Conservation (phyloP, 495 filamentous ascomycete genomes). For the Achaetomiella virescens region DNA sequence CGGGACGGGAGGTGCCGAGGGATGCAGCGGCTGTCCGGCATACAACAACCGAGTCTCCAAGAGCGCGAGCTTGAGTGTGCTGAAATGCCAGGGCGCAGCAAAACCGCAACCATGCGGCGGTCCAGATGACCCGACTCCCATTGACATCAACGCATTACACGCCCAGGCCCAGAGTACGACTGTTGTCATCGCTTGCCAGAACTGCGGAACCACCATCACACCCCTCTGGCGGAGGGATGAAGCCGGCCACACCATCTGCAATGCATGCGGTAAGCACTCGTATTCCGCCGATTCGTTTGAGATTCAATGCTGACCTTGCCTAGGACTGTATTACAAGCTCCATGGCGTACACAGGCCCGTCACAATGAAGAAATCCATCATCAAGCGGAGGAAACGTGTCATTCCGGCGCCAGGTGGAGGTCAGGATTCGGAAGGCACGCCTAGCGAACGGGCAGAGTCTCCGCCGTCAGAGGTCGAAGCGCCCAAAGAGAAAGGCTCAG, state of each 20-base stretch:
- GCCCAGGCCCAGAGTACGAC: slow-evolving; percentile 52
- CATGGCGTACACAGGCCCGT: slow-evolving; percentile 89
- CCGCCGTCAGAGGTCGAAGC: slow-evolving; percentile 34
- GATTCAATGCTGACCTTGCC: slow-evolving; percentile 12
- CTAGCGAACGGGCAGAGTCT: slow-evolving; percentile 40
- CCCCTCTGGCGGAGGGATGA: slow-evolving; percentile 95
- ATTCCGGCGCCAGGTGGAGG: slow-evolving; percentile 62
- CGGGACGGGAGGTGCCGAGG: slow-evolving; percentile 92
- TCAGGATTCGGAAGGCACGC: slow-evolving; percentile 34
- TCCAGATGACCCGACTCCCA: slow-evolving; percentile 35
- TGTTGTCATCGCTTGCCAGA: slow-evolving; percentile 88
- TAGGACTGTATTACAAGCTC: slow-evolving; percentile 94
- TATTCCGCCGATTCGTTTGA: too few species aligned
- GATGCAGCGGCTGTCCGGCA: slow-evolving; percentile 91
- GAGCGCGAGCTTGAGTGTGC: slow-evolving; percentile 61
- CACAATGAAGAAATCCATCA: slow-evolving; percentile 95
- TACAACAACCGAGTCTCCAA: slow-evolving; percentile 96
- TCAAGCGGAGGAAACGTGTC: slow-evolving; percentile 93
- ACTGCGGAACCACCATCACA: slow-evolving; percentile 94
- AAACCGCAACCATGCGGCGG: slow-evolving; percentile 23
- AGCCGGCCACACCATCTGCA: slow-evolving; percentile 94
- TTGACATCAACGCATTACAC: slow-evolving; percentile 44
- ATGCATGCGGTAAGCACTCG: slow-evolving; percentile 79
- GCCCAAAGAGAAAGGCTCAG: slow-evolving; percentile 39
- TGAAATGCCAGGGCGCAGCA: slow-evolving; percentile 38